Conservation (phyloP, 768 basidiomycete species). For the Leccinum variicolor region DNA sequence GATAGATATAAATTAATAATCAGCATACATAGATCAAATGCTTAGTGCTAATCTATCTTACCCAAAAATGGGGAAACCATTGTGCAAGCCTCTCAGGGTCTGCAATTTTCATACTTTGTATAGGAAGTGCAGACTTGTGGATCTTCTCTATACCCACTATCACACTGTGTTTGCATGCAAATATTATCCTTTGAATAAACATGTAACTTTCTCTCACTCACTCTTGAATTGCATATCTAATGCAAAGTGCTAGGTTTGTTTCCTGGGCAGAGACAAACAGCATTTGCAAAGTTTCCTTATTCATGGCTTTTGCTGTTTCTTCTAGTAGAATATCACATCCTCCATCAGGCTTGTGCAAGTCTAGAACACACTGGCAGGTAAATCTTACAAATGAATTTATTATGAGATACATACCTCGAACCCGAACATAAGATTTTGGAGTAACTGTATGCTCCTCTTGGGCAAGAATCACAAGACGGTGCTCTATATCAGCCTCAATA, state of each 20-base stretch:
- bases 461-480: not conserved
- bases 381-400: not conserved
- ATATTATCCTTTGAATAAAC: not conserved
- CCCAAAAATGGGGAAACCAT: not conserved
- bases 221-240: constrained; percentile 4
- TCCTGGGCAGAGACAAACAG: constrained; percentile 6
- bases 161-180: not conserved
- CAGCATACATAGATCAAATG: too few species aligned
- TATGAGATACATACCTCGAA: not conserved
- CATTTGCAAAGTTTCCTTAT: not conserved
- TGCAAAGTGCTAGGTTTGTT: constrained; percentile 3
- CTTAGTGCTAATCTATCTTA: not conserved
- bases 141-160: not conserved
- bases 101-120: not conserved
- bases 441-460: not conserved
- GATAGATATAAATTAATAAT: not conserved
- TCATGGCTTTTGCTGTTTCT: not conserved
- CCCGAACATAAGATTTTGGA: not conserved
- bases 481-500: not conserved
- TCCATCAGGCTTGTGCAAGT: not conserved
- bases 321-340: constrained; percentile 1
- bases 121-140: not conserved
- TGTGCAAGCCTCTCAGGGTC: not conserved
- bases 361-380: not conserved
- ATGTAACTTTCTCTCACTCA: not conserved